Percentiles rank a stretch among this genome's conserved stretches.
These are phyloP conservation scores for Astrothelium subdiscretum DNA, from an alignment of 495 filamentous ascomycete species.

Conservation along the genomic window DNA sequence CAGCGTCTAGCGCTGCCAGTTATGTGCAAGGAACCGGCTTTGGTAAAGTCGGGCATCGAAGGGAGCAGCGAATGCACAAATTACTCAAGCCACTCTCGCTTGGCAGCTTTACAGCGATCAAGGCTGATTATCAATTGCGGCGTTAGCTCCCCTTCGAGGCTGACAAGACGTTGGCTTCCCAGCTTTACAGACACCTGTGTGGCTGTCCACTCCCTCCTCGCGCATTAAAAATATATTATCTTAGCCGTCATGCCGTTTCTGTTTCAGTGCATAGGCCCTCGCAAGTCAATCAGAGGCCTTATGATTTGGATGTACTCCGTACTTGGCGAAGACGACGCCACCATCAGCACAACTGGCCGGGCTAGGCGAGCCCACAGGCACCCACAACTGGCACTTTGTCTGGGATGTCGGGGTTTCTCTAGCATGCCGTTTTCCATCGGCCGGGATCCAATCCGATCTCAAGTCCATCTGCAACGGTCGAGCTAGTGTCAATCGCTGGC, in stretches of 20 bases:
- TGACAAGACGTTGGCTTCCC: slow-evolving; percentile 1
- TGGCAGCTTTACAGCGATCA: background rate
- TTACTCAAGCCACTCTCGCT: background rate
- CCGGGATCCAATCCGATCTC: slow-evolving; percentile 1
- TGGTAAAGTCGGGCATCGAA: background rate
- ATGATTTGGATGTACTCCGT: background rate
- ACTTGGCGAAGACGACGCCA: background rate
- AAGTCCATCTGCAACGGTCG: background rate
- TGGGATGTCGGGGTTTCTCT: background rate
- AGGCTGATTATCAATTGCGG: background rate
- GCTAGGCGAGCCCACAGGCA: background rate
- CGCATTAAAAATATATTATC: too few relatives aligned
- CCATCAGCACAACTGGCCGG: background rate
- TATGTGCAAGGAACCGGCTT: background rate
- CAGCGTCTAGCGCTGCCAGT: background rate
- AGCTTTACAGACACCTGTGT: background rate
- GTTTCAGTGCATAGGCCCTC: too few relatives aligned
- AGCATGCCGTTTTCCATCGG: background rate
- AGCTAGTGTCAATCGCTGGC: background rate
- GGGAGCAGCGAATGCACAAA: background rate
- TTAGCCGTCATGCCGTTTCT: background rate
- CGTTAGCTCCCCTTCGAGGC: background rate
- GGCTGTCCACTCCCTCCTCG: background rate
- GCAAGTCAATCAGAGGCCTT: background rate
- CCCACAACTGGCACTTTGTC: background rate